phyloP scores from a whole-genome alignment of 345 rosid genomes.

The Rhizophora apiculata region DNA sequence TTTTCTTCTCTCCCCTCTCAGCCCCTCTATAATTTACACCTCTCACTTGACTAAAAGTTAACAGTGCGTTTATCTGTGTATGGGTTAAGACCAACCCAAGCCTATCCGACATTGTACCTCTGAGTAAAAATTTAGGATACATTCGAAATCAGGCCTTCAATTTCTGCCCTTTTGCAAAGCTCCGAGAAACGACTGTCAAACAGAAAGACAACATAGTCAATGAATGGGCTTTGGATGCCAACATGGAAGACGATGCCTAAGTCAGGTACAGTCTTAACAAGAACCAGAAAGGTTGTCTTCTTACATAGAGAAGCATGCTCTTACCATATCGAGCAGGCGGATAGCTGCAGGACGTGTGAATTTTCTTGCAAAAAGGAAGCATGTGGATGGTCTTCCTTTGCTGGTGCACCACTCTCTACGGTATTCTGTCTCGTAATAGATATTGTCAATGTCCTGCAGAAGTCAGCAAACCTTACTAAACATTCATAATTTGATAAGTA shows the following conservation, averaged over 20 bases:
- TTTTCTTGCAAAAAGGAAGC: constrained; percentile 96
- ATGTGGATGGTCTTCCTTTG: constrained; percentile 69
- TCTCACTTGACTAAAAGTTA: background rate
- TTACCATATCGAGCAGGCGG: constrained; percentile 68
- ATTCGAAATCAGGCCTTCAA: background rate
- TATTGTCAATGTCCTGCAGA: constrained; percentile 70
- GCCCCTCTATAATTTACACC: constrained; percentile 11
- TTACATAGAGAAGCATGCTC: background rate
- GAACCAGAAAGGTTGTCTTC: background rate
- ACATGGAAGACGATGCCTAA: background rate
- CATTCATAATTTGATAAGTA: background rate
- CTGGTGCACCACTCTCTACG: constrained; percentile 92
- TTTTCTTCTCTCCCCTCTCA: background rate
- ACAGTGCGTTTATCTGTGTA: constrained; percentile 6
- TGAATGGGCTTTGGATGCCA: background rate
- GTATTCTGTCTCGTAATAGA: constrained; percentile 80
- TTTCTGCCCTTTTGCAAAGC: constrained; percentile 14
- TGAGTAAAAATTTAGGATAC: background rate
- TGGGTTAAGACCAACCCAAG: constrained; percentile 14
- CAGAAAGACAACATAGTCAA: constrained; percentile 7
- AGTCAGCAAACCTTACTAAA: background rate
- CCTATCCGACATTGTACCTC: constrained; percentile 2
- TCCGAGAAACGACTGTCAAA: constrained; percentile 36
- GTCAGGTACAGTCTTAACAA: background rate
- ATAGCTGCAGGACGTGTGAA: constrained; percentile 90